A percentile compares a stretch with the other conserved stretches of the same genome.
These are phyloP conservation scores for Trapa bicornis DNA, from an alignment of 345 rosid genomes.

Conservation along the genomic window DNA sequence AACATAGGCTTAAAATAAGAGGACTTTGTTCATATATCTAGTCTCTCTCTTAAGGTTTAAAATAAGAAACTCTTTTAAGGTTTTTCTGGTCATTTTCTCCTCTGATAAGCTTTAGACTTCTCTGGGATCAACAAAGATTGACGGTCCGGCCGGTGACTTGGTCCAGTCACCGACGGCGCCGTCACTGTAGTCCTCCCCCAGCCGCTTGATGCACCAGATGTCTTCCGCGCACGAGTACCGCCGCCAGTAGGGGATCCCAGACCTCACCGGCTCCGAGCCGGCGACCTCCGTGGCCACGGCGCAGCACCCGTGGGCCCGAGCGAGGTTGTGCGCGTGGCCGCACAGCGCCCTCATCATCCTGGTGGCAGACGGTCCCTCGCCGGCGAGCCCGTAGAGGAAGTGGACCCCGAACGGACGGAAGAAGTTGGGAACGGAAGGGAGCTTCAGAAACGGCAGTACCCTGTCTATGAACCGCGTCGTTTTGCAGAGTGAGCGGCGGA, in stretches of 20 bases:
- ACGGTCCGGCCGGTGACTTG: slow-evolving; percentile 63
- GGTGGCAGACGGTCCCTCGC: slow-evolving; percentile 67
- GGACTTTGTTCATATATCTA: no score
- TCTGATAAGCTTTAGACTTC: slow-evolving; percentile 27
- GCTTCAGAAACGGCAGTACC: slow-evolving; percentile 53
- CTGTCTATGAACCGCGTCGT: slow-evolving; percentile 55
- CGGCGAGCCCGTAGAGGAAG: slow-evolving; percentile 81
- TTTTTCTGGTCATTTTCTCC: no score
- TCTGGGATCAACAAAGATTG: slow-evolving; percentile 96
- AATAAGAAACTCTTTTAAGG: no score
- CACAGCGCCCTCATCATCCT: slow-evolving; percentile 49
- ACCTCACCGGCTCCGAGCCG: slow-evolving; percentile 25
- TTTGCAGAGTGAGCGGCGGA: slow-evolving; percentile 44
- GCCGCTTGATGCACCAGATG: slow-evolving; percentile 83
- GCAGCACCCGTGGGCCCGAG: slow-evolving; percentile 48
- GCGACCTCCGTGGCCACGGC: slow-evolving; percentile 85
- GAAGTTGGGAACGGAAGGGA: slow-evolving; percentile 82
- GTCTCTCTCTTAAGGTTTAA: no score
- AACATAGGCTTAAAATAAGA: no score
- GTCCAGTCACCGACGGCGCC: slow-evolving; percentile 84
- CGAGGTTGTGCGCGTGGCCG: slow-evolving; percentile 74
- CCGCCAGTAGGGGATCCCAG: slow-evolving; percentile 84
- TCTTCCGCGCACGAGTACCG: slow-evolving; percentile 66
- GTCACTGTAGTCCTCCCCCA: slow-evolving; percentile 68
- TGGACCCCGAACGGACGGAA: slow-evolving; percentile 71